phyloP scores from a whole-genome alignment of 164 flowering plant species.

The Stephania cephalantha region DNA sequence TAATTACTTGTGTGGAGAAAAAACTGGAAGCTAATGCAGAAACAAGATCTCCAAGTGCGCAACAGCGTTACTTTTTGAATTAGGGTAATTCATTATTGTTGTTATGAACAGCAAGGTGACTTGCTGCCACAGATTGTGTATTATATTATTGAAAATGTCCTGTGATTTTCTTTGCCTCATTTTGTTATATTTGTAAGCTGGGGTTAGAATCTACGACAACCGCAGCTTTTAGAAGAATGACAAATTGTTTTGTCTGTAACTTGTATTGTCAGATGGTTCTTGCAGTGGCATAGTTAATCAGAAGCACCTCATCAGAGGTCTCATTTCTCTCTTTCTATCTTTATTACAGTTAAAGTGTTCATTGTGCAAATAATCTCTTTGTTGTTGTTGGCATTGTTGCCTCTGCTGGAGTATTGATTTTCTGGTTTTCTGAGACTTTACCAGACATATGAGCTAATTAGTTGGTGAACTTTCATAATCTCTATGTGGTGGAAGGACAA shows the following conservation, averaged over 20 bases:
- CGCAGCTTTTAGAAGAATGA: background rate
- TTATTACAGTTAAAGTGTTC: background rate
- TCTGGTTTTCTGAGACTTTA: background rate
- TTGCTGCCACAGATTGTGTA: background rate
- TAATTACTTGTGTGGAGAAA: slow-evolving; percentile 9
- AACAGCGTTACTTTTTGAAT: slow-evolving; percentile 3
- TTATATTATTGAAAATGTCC: background rate
- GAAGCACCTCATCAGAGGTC: background rate
- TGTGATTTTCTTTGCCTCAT: background rate
- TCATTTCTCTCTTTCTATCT: background rate
- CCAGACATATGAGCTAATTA: background rate
- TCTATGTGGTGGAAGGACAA: background rate
- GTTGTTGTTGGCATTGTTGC: background rate
- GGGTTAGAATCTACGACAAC: background rate
- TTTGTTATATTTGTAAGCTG: background rate
- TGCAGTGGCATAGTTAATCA: background rate
- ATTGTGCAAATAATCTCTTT: background rate
- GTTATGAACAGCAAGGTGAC: background rate
- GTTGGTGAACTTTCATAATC: background rate
- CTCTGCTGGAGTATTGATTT: background rate
- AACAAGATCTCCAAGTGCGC: slow-evolving; percentile 30
- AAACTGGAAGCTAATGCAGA: slow-evolving; percentile 13
- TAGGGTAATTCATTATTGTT: background rate
- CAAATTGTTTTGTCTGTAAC: background rate
- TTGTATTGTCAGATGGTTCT: background rate